Conservation (phyloP, 805 yeast genomes). For the Saccharomycopsis fodiens region DNA sequence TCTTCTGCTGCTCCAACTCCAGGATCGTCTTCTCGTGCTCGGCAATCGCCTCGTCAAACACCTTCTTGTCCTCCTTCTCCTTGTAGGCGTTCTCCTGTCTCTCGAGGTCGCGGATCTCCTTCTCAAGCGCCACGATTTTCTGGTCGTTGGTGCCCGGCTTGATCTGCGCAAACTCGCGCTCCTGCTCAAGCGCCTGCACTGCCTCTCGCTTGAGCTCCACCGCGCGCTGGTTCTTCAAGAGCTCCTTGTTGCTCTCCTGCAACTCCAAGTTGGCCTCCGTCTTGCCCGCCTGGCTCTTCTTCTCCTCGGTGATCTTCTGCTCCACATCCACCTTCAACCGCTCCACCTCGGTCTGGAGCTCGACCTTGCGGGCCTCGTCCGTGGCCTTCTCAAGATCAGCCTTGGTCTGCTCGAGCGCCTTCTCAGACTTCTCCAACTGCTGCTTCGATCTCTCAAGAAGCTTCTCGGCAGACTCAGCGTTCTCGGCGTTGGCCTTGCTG, state of each 20-base stretch:
- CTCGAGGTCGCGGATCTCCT: conserved; percentile 15
- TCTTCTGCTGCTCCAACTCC: conserved; percentile 15
- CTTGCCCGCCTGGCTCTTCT: conserved; percentile 7
- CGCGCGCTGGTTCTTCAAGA: conserved; percentile 11
- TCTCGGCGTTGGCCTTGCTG: conserved; percentile 8
- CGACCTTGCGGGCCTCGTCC: conserved; percentile 13
- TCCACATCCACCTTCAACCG: conserved; percentile 14
- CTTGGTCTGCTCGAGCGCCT: conserved; percentile 12
- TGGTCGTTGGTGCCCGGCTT: conserved; percentile 14
- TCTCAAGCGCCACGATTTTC: conserved; percentile 16
- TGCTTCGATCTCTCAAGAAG: conserved; percentile 10
- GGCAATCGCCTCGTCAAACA: conserved; percentile 14
- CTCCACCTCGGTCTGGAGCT: conserved; percentile 17
- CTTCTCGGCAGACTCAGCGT: conserved; percentile 10
- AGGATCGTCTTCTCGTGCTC: conserved; percentile 13
- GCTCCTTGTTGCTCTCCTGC: conserved; percentile 8
- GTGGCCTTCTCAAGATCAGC: conserved; percentile 6
- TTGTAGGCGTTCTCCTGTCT: conserved; percentile 8
- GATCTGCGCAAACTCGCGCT: conserved; percentile 10
- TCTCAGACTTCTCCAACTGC: conserved; percentile 14
- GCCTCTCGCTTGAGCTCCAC: conserved; percentile 17
- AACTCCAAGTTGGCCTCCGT: conserved; percentile 12
- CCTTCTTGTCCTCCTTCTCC: conserved; percentile 4
- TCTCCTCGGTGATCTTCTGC: conserved; percentile 14
- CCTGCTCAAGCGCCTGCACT: conserved; percentile 16